Percentiles rank a stretch among this genome's conserved stretches.
phyloP scores from a whole-genome alignment of 768 basidiomycete species.

The Lentinula sp. region DNA sequence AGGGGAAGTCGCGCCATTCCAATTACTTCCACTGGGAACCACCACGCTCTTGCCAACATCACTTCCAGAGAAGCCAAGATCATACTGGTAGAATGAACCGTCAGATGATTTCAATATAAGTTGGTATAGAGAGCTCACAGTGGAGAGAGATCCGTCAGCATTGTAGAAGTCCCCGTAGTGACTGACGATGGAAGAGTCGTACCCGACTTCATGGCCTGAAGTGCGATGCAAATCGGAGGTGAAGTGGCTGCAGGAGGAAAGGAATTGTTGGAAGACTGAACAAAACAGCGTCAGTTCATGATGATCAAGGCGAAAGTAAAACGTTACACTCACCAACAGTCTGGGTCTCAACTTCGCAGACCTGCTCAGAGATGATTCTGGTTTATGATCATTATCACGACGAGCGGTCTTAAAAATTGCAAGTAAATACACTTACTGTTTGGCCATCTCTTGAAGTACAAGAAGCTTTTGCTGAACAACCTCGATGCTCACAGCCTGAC shows the following conservation, averaged over 20 bases:
- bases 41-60: constrained; percentile 20
- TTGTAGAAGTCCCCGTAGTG: not conserved
- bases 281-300: not conserved
- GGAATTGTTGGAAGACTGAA: constrained; percentile 9
- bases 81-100: not conserved
- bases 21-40: constrained; percentile 19
- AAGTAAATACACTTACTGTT: constrained; percentile 23
- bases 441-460: constrained; percentile 40
- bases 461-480: constrained; percentile 42
- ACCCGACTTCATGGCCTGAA: constrained; percentile 8
- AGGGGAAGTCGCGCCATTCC: constrained; percentile 16
- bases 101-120: not conserved
- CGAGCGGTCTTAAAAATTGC: not conserved
- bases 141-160: constrained; percentile 3
- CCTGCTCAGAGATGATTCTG: constrained; percentile 39
- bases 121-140: not conserved
- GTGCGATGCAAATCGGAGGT: constrained; percentile 4
- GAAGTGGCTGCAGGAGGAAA: constrained; percentile 6
- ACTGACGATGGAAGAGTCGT: constrained; percentile 5
- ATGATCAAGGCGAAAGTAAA: not conserved
- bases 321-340: constrained; percentile 7
- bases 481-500: constrained; percentile 27
- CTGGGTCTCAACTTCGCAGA: constrained; percentile 47
- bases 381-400: not conserved
- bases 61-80: constrained; percentile 15